phyloP scores from a whole-genome alignment of 805 yeast genomes.

The Hyphopichia homilentoma region DNA sequence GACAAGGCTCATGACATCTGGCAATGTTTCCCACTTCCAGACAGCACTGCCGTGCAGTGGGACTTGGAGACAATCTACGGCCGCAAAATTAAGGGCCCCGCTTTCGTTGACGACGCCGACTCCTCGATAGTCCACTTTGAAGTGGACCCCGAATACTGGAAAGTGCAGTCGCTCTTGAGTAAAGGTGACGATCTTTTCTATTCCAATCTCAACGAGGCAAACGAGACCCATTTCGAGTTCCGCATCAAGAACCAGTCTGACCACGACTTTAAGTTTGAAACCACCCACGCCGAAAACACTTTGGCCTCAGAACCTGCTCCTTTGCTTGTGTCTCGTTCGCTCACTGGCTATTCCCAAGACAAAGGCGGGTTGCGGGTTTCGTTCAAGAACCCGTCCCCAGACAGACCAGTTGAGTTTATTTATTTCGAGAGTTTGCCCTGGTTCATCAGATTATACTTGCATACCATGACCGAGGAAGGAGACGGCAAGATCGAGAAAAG shows the following conservation, averaged over 20 bases:
- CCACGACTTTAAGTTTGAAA: constrained; percentile 37
- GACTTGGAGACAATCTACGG: constrained; percentile 69
- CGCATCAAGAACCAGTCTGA: constrained; percentile 23
- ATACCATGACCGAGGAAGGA: constrained; percentile 46
- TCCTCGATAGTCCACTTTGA: constrained; percentile 45
- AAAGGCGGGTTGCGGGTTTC: constrained; percentile 83
- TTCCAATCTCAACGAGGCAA: not conserved
- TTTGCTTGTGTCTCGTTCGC: constrained; percentile 71
- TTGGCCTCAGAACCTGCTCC: constrained; percentile 50
- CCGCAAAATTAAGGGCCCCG: constrained; percentile 57
- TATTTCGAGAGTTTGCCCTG: constrained; percentile 88
- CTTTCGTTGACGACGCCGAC: constrained; percentile 44
- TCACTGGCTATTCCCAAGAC: constrained; percentile 90
- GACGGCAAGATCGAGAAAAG: constrained; percentile 41
- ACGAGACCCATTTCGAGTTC: constrained; percentile 4
- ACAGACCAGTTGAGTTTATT: constrained; percentile 45
- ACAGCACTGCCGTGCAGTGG: constrained; percentile 45
- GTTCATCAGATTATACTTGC: constrained; percentile 82
- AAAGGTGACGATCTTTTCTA: constrained; percentile 12
- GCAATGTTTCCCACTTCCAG: constrained; percentile 77
- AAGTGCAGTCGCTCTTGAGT: constrained; percentile 15
- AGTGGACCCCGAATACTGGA: constrained; percentile 46
- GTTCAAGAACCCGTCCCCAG: constrained; percentile 59
- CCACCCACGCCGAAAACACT: constrained; percentile 45
- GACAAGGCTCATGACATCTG: constrained; percentile 55